Conservation (phyloP, 768 basidiomycete species). For the Collybia mongolica region DNA sequence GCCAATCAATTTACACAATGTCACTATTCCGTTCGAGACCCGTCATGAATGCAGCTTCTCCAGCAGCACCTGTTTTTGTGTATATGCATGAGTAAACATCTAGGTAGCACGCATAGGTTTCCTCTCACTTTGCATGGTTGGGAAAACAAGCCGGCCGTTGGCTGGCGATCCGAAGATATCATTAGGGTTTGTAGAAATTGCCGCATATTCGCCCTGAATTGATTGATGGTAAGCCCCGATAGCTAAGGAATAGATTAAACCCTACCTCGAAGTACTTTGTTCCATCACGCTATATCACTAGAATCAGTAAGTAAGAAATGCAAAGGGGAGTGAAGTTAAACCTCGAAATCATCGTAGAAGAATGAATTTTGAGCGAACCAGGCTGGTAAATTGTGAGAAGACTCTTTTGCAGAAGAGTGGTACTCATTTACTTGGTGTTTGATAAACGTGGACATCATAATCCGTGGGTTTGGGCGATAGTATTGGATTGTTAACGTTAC, state of each 20-base stretch:
- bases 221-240: neutral
- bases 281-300: conserved; percentile 41
- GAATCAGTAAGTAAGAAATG: neutral
- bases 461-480: conserved; percentile 42
- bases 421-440: conserved; percentile 40
- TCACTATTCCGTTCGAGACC: conserved; percentile 47
- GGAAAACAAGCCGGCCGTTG: conserved; percentile 45
- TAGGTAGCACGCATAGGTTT: neutral
- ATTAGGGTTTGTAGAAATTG: conserved; percentile 44
- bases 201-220: conserved; percentile 52
- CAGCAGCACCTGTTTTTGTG: conserved; percentile 34
- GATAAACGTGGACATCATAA: conserved; percentile 57
- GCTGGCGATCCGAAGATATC: conserved; percentile 40
- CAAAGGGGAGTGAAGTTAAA: conserved; percentile 2
- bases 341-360: conserved; percentile 29
- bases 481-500: conserved; percentile 33
- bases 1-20: conserved; percentile 26
- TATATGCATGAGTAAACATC: neutral
- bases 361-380: conserved; percentile 36
- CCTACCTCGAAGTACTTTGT: conserved; percentile 47
- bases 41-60: conserved; percentile 65
- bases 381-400: conserved; percentile 11
- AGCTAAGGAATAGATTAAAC: conserved; percentile 7
- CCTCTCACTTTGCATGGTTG: conserved; percentile 46
- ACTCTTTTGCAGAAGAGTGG: neutral